These are phyloP conservation scores for Rhodotorula sp. DNA, from an alignment of 1,284 basidiomycete species.

Conservation along the genomic window DNA sequence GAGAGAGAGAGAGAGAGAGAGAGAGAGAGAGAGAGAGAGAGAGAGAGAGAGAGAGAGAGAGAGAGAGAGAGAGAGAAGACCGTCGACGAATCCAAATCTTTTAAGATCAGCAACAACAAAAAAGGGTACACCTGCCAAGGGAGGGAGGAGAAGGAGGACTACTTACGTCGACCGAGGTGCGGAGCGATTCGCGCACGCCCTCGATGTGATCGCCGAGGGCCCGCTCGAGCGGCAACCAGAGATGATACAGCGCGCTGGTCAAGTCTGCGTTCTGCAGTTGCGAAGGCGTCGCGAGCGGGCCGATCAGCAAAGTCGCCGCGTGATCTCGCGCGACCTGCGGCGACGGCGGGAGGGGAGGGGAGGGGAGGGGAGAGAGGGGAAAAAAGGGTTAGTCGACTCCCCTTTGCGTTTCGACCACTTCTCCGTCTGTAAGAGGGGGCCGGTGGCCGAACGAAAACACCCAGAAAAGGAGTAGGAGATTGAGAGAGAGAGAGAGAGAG, in stretches of 20 bases:
- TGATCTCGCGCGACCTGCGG: conserved; percentile 71
- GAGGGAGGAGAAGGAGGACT: neutral
- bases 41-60: no score
- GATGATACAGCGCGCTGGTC: conserved; percentile 74
- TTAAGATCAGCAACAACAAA: neutral
- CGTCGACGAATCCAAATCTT: neutral
- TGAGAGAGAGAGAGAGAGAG: no score
- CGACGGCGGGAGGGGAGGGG: no score
- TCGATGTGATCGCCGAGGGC: conserved; percentile 70
- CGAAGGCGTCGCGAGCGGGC: conserved; percentile 72
- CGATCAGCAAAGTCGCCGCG: conserved; percentile 69
- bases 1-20: no score
- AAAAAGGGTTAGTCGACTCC: no score
- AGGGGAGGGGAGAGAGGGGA: neutral
- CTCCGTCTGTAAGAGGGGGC: no score
- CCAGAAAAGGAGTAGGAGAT: no score
- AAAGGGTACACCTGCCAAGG: no score
- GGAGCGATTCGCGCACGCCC: conserved; percentile 61
- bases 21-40: no score
- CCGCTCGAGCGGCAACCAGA: conserved; percentile 66
- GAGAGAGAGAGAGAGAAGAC: neutral
- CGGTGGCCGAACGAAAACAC: no score
- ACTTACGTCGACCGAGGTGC: conserved; percentile 63
- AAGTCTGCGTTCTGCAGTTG: conserved; percentile 73
- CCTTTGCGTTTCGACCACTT: no score